phyloP scores from a whole-genome alignment of 2,329 filamentous ascomycete genomes.

The Penicillium paneum region DNA sequence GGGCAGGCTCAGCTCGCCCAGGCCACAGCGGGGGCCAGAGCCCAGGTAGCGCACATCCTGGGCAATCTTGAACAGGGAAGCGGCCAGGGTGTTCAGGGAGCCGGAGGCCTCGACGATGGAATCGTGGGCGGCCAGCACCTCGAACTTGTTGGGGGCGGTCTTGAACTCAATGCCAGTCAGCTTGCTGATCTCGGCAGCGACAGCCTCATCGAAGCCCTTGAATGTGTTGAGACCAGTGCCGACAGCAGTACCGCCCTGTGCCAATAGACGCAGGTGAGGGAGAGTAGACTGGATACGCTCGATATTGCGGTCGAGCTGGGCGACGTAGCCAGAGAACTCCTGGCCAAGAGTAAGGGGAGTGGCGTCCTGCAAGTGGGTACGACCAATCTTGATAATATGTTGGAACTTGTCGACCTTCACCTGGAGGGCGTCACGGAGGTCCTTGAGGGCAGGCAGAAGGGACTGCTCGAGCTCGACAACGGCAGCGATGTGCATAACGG shows the following conservation, averaged over 20 bases:
- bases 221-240: constrained; percentile 98
- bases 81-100: constrained; percentile 86
- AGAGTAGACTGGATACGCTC: constrained; percentile 79
- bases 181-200: constrained; percentile 85
- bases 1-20: constrained; percentile 87
- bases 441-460: constrained; percentile 77
- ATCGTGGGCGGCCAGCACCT: constrained; percentile 92
- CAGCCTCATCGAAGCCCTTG: constrained; percentile 88
- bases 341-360: constrained; percentile 93
- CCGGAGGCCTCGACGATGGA: constrained; percentile 93
- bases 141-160: constrained; percentile 98
- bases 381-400: constrained; percentile 97
- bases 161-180: constrained; percentile 92
- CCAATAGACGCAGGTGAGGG: constrained; percentile 79
- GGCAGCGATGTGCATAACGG: constrained; percentile 98
- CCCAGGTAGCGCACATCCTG: constrained; percentile 97
- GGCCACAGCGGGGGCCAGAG: constrained; percentile 89
- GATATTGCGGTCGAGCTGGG: constrained; percentile 87
- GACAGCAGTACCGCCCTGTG: constrained; percentile 94
- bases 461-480: constrained; percentile 87
- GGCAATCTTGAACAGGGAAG: constrained; percentile 93
- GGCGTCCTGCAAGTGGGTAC: constrained; percentile 95
- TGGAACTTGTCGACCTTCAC: constrained; percentile 86
- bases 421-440: constrained; percentile 78
- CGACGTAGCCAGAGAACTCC: constrained; percentile 96